A percentile compares a stretch with the other conserved stretches of the same genome.
Conservation (phyloP, 1,284 basidiomycete species). For the Caloboletus firmus region DNA sequence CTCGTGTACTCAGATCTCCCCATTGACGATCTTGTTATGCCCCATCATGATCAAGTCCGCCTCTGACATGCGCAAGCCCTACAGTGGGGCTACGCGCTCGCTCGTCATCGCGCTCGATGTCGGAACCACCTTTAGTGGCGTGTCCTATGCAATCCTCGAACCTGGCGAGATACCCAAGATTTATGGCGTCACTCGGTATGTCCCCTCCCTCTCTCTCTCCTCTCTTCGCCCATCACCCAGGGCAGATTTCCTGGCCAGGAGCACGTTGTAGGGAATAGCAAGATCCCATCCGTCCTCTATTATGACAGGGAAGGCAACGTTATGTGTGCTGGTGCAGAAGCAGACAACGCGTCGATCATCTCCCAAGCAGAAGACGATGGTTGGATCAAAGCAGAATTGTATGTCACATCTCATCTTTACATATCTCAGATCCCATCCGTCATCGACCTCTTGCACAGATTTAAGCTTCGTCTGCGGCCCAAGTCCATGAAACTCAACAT, state of each 20-base stretch:
- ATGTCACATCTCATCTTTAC: conserved; percentile 28
- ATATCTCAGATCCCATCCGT: accelerated
- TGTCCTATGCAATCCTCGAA: conserved; percentile 74
- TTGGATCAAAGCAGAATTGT: conserved; percentile 75
- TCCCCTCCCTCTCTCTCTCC: background rate
- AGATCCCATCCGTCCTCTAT: conserved; percentile 74
- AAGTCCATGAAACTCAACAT: conserved; percentile 73
- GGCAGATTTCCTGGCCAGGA: conserved; percentile 75
- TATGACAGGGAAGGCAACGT: conserved; percentile 64
- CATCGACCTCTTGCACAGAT: conserved; percentile 41
- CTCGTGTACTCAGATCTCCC: background rate
- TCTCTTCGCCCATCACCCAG: conserved; percentile 14
- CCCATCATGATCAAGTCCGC: conserved; percentile 27
- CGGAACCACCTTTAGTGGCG: conserved; percentile 74
- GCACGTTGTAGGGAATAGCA: conserved; percentile 79
- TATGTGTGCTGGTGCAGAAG: conserved; percentile 72
- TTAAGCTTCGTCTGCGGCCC: conserved; percentile 75
- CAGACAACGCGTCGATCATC: conserved; percentile 56
- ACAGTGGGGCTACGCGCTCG: conserved; percentile 57
- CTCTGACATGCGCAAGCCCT: conserved; percentile 67
- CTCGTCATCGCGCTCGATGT: conserved; percentile 75
- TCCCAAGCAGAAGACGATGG: conserved; percentile 70
- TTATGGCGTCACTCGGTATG: conserved; percentile 67
- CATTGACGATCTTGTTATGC: background rate
- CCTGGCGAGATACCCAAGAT: conserved; percentile 73